Evolutionary conservation across 352 stramenopile genomes (phyloP), one percentile per base, ranked within the genome.

Genomic region (Phytophthora colocasiae): DNA sequence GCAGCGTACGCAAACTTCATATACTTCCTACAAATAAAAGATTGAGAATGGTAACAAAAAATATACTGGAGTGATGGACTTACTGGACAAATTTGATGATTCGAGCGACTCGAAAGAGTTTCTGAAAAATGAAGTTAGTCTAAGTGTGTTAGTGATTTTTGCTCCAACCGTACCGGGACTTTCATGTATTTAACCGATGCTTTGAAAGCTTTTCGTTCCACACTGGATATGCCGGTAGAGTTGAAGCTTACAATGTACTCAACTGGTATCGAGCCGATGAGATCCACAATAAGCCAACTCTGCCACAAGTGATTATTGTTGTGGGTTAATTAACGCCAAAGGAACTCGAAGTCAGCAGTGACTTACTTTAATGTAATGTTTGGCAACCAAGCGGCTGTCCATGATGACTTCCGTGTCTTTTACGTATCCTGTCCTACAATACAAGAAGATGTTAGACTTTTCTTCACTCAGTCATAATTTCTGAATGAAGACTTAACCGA

Each of bases 31-130:
- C 31, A 41, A 19, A 22, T 22, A 22, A 22, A 22, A 22, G 1
- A 22, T 22, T 22, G 22, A 22, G 22, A 22, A 22, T 22, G 22
- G 22, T 22, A 22, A 22, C 22, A 22, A 22, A 22, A 22, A 1
- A 22, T 22, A 44, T 8, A 6, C 9, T 12, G 29, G 38, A 53
- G 34, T 12, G 46, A 1, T 44, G 7, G n/a, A 61, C 66, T 63
- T 73, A 89, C 80, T 86, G 77, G 24, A 89, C 80, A 50, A 89
- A 89, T 43, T 86, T 85, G 64, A 89, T 84, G 45, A 89, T 61
- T 3, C 80, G 70, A 53, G 77, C 63, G 36, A 89, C 66, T 10
- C 80, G 80, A 61, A 89, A 85, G 24, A 89, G 76, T 89, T 87
- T 89, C 80, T 89, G 52, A 3, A 17, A 36, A 22, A 2, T 53